phyloP scores from a whole-genome alignment of 257 asterid species.

The Nyctanthes arbortristis region DNA sequence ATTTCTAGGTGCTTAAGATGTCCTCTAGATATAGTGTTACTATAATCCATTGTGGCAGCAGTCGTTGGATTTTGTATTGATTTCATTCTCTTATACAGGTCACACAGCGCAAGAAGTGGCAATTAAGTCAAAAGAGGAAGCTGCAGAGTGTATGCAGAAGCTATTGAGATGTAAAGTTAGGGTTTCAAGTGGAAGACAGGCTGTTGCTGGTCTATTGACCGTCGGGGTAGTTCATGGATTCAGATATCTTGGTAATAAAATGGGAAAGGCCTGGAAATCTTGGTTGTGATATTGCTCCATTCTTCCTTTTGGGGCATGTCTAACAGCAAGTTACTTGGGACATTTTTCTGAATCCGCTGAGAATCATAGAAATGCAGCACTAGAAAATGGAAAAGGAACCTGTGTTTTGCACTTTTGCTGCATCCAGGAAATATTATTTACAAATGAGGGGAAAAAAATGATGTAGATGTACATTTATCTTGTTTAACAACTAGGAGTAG shows the following conservation, averaged over 20 bases:
- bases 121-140: constrained; percentile 65
- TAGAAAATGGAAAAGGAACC: too few relatives aligned
- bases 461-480: too few relatives aligned
- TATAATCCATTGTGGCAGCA: neutral
- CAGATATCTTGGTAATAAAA: constrained; percentile 67
- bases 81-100: constrained; percentile 31
- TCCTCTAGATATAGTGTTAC: neutral
- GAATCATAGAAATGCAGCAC: too few relatives aligned
- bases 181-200: constrained; percentile 91
- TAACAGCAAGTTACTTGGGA: too few relatives aligned
- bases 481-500: too few relatives aligned
- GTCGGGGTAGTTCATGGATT: constrained; percentile 71
- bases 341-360: too few relatives aligned
- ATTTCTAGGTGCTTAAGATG: neutral
- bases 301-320: too few relatives aligned
- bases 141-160: constrained; percentile 60
- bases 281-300: too few relatives aligned
- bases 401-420: too few relatives aligned
- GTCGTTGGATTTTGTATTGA: neutral
- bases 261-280: constrained; percentile 85
- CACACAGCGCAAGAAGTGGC: constrained; percentile 33
- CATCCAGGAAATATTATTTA: too few relatives aligned
- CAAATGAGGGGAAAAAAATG: too few relatives aligned
- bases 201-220: constrained; percentile 84
- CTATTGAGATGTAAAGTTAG: constrained; percentile 72